Base-by-base conservation (phyloP, 345 rosid species). In the Mangifera indica region DNA sequence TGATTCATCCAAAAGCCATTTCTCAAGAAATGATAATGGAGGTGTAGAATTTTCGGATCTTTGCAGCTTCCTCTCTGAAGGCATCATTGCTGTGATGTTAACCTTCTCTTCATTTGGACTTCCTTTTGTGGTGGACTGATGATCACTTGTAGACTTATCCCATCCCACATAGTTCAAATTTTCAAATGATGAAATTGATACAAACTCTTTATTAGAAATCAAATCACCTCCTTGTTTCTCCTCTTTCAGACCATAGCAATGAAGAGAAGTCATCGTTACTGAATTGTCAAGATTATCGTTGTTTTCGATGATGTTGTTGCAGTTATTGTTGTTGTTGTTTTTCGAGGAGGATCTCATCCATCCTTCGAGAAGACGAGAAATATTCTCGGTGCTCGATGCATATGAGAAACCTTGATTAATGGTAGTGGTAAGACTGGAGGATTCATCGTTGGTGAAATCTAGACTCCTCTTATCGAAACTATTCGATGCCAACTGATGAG, bases 381-480 rank as follows among this genome's bases (percentile, higher is more conserved):
- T 92, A 87, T 95, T 95, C 74, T 89, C 97, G 0, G 99, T 91
- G 80, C 98, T 92, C 0, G 98, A 95, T 15, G 99, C 99, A 70
- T 95, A 95, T 1, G 87, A 80, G 49, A 79, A 76, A 51, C 40
- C 65, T 66, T 76, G 82, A 22, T 66, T 65, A 1, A 65, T 32
- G 57, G 55, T 63, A 59, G 13, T 7, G 51, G 17, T 46, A 11
- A 14, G 17, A 11, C 63, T 44, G 29, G 76, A 52, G 49, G 69
- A 24, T 62, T 79, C 73, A 73, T 80, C 70, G 48, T 74, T 26
- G 69, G 77, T 5, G 26, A 70, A 69, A 48, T 81, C 85, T 40
- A 76, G 58, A 67, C 72, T 79, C 53, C 69, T 77, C 67, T 77
- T 74, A 40, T 17, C 77, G 34, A 63, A 21, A 63, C 61, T 67